Evolutionary conservation across 2,329 filamentous ascomycete species (phyloP).

Genomic region (Alternaria brassicicola): DNA sequence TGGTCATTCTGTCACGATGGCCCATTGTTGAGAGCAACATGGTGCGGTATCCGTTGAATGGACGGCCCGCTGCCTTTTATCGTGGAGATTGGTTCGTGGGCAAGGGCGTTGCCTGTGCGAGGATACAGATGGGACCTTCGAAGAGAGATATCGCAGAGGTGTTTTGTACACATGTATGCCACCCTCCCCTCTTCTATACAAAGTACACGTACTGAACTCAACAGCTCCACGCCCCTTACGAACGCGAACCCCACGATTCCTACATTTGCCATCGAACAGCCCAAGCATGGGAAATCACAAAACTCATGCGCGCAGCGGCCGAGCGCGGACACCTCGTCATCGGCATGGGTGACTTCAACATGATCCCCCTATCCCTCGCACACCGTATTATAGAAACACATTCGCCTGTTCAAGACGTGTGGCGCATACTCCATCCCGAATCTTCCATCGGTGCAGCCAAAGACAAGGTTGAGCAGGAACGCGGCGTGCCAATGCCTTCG

Average conservation of each 20-base stretch:
- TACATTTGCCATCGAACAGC: slow-evolving; percentile 90
- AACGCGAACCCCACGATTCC: slow-evolving; percentile 76
- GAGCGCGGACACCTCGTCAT: slow-evolving; percentile 83
- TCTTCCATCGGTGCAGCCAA: slow-evolving; percentile 78
- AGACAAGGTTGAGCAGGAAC: slow-evolving; percentile 69
- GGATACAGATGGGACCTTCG: slow-evolving; percentile 71
- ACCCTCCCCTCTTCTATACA: neutral
- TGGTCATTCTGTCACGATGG: slow-evolving; percentile 90
- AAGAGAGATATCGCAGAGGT: slow-evolving; percentile 77
- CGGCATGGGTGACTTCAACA: slow-evolving; percentile 93
- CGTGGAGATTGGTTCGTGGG: slow-evolving; percentile 96
- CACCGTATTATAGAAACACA: slow-evolving; percentile 82
- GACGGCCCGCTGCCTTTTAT: slow-evolving; percentile 90
- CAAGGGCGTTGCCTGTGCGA: slow-evolving; percentile 87
- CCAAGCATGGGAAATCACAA: slow-evolving; percentile 94
- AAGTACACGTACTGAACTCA: slow-evolving; percentile 47
- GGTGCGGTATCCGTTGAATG: slow-evolving; percentile 87
- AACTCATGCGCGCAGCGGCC: slow-evolving; percentile 80
- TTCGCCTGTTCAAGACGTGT: slow-evolving; percentile 79
- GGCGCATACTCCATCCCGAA: slow-evolving; percentile 82
- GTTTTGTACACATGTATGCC: slow-evolving; percentile 81
- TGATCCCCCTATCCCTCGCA: slow-evolving; percentile 84
- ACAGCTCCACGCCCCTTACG: slow-evolving; percentile 82
- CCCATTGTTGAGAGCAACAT: slow-evolving; percentile 89
- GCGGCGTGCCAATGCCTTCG: slow-evolving; percentile 71